A percentile compares a stretch with the other conserved stretches of the same genome.
Conservation (phyloP, 1,284 basidiomycete species). For the Vanrija sp. region DNA sequence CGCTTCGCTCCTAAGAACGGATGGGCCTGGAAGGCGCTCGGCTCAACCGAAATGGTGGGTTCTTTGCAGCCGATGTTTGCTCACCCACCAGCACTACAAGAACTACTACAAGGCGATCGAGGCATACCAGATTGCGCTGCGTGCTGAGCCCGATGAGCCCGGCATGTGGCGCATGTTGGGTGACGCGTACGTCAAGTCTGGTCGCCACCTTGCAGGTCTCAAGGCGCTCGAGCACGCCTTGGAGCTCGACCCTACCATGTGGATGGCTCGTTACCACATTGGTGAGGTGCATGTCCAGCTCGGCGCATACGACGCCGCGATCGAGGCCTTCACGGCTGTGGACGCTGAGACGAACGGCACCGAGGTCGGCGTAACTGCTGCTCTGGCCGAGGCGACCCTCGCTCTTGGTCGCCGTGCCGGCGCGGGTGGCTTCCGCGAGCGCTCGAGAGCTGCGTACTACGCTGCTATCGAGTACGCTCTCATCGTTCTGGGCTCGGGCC, state of each 20-base stretch:
- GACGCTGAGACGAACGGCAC: conserved; percentile 55
- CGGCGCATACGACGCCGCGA: conserved; percentile 70
- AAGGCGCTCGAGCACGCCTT: conserved; percentile 77
- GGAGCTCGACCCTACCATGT: conserved; percentile 66
- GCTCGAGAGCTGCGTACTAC: conserved; percentile 71
- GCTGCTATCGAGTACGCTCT: conserved; percentile 59
- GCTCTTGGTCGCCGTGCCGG: conserved; percentile 66
- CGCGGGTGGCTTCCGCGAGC: conserved; percentile 64
- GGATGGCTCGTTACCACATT: conserved; percentile 80
- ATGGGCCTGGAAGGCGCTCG: conserved; percentile 99
- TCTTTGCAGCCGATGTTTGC: neutral
- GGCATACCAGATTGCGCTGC: conserved; percentile 81
- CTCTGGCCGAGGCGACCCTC: conserved; percentile 70
- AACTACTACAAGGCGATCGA: conserved; percentile 75
- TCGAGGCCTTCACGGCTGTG: conserved; percentile 63
- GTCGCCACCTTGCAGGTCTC: conserved; percentile 81
- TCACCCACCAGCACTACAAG: conserved; percentile 60
- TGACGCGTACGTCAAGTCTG: conserved; percentile 83
- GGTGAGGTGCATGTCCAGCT: conserved; percentile 81
- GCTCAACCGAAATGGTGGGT: conserved; percentile 83
- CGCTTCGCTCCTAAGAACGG: conserved; percentile 68
- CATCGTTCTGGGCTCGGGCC: conserved; percentile 57
- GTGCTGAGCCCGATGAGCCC: conserved; percentile 73
- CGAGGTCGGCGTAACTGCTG: conserved; percentile 63
- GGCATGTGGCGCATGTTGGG: conserved; percentile 85